Percentiles rank a stretch among this genome's conserved stretches.
Conservation (phyloP, 306 rosid species). For the Trichosanthes truncata region DNA sequence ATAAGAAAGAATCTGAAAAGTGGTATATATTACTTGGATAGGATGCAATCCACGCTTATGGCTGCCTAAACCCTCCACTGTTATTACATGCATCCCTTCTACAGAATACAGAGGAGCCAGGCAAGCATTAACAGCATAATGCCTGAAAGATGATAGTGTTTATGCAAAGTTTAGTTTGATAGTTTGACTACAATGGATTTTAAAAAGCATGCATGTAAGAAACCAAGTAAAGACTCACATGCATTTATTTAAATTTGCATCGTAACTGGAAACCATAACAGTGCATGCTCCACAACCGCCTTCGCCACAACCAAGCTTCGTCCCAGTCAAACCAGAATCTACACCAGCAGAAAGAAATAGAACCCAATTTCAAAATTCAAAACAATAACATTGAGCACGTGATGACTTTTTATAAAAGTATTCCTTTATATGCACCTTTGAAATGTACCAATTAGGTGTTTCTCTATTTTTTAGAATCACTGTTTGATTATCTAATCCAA, state of each 20-base stretch:
- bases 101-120: slow-evolving; percentile 89
- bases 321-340: slow-evolving; percentile 73
- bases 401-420: not conserved
- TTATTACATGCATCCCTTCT: slow-evolving; percentile 94
- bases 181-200: not conserved
- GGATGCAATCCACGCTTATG: slow-evolving; percentile 80
- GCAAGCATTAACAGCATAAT: slow-evolving; percentile 93
- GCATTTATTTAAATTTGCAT: slow-evolving; percentile 42
- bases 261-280: slow-evolving; percentile 81
- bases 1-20: not conserved
- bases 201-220: not conserved
- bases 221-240: slow-evolving; percentile 44
- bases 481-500: not conserved
- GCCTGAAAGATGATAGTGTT: slow-evolving; percentile 37
- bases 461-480: not conserved
- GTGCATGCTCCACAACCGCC: slow-evolving; percentile 99
- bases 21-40: slow-evolving; percentile 46
- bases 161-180: slow-evolving; percentile 16
- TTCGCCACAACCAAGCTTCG: slow-evolving; percentile 96
- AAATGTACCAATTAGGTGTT: not conserved
- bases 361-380: not conserved
- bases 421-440: not conserved
- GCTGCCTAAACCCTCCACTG: slow-evolving; percentile 88
- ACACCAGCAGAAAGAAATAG: slow-evolving; percentile 1
- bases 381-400: not conserved